phyloP scores from a whole-genome alignment of 495 filamentous ascomycete genomes.

The Jackrogersella minutella region DNA sequence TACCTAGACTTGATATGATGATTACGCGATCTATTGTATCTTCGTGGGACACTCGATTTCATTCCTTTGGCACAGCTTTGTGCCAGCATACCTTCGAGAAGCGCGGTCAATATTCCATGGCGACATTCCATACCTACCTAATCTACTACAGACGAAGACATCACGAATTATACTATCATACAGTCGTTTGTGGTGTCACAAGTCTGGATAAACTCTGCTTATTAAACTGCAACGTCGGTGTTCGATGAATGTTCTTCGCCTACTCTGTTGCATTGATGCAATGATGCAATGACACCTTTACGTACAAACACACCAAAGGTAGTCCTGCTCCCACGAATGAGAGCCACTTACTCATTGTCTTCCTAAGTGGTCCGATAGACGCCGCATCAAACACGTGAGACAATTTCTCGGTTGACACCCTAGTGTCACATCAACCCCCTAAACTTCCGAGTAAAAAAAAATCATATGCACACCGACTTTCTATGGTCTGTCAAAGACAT shows the following conservation, averaged over 20 bases:
- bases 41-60: not conserved
- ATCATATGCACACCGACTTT: conserved; percentile 45
- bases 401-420: conserved; percentile 39
- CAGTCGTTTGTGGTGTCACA: too few species aligned
- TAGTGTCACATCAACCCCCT: conserved; percentile 38
- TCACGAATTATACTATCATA: conserved; percentile 4
- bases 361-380: conserved; percentile 36
- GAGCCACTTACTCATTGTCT: not conserved
- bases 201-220: conserved; percentile 1
- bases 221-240: conserved; percentile 12
- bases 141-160: not conserved
- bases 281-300: conserved; percentile 24
- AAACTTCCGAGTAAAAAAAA: conserved; percentile 28
- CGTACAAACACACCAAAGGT: conserved; percentile 29
- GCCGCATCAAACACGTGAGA: conserved; percentile 37
- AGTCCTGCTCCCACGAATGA: conserved; percentile 14
- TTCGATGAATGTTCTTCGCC: conserved; percentile 19
- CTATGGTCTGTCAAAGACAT: conserved; percentile 29
- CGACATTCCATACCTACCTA: not conserved
- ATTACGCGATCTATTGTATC: conserved; percentile 22
- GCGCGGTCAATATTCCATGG: conserved; percentile 4
- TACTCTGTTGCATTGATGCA: conserved; percentile 12
- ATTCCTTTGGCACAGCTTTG: not conserved
- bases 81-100: not conserved
- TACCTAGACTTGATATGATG: not conserved